Evolutionary conservation across 2,329 filamentous ascomycete species (phyloP).

Genomic region (Fusarium azukiicola): DNA sequence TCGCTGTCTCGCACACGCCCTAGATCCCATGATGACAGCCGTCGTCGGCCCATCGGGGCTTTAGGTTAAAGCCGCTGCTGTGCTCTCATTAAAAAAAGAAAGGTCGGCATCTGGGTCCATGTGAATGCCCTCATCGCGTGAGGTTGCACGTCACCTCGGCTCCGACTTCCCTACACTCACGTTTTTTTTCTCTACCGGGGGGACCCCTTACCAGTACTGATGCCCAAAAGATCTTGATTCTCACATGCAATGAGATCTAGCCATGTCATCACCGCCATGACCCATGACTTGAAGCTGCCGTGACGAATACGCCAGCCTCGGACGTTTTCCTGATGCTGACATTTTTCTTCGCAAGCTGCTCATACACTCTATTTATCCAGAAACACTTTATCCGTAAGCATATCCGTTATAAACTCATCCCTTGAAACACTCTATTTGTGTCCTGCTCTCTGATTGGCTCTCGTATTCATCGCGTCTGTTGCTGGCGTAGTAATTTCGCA

Average conservation of each 20-base stretch:
- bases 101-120: slow-evolving; percentile 32
- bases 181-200: slow-evolving; percentile 18
- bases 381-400: slow-evolving; percentile 10
- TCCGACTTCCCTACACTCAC: slow-evolving; percentile 27
- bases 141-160: slow-evolving; percentile 35
- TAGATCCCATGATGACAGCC: slow-evolving; percentile 29
- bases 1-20: slow-evolving; percentile 41
- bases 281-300: neutral
- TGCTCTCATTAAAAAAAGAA: neutral
- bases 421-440: neutral
- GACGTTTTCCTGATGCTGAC: neutral
- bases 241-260: slow-evolving; percentile 11
- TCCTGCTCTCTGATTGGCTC: slow-evolving; percentile 36
- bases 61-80: slow-evolving; percentile 28
- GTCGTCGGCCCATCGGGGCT: slow-evolving; percentile 26
- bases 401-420: slow-evolving; percentile 13
- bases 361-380: neutral
- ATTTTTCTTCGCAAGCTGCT: neutral
- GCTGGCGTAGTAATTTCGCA: slow-evolving; percentile 34
- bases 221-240: slow-evolving; percentile 15
- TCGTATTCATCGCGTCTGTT: slow-evolving; percentile 25
- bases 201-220: neutral
- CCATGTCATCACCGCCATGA: slow-evolving; percentile 12
- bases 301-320: slow-evolving; percentile 12
- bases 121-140: slow-evolving; percentile 53